Base-by-base conservation (phyloP, 2,329 filamentous ascomycete species). In the Epichloe aotearoae region DNA sequence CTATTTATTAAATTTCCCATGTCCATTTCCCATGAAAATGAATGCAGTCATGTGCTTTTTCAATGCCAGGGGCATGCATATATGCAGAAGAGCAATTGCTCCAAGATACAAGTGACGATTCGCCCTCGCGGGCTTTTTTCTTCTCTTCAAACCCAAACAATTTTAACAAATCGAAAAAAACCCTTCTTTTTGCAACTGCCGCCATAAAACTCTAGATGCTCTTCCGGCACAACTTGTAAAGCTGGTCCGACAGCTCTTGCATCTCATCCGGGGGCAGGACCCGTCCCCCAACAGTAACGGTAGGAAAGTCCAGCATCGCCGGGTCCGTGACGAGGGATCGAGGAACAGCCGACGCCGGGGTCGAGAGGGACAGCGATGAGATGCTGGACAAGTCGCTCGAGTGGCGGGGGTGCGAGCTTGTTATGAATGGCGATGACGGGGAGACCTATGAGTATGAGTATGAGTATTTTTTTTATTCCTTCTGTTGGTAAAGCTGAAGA, bases 341-440 rank as follows among this genome's bases (percentile, higher is more conserved):
- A 2, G 50, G 46, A 14, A 48, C 46, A 8, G 33, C 39, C 12
- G 40, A 49, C 6, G 20, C 12, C 17, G 34, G 30, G 3, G 37
- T 37, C 10, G 50, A 33, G 17, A 51, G 50, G 15, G 40, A 51
- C 33, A 48, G 46, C 7, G 40, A 38, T 3, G 50, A 51, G 20
- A 51, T 45, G 41, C 41, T 51, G 36, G 50, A 51, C 19, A 49
- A 26, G 40, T 48, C 46, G 46, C 34, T 40, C 6, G 33, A 47
- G 23, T 30, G 46, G n/a, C 50, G 46, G 15, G 34, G 46, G 3
- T 47, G 34, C 2, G 45, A 17, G 10, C 17, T 33, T 3, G 46
- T 45, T 5, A 48, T 12, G n/a, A 49, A 45, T 3, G 50, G 15
- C 3, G 50, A 17, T 19, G 50, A 51, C 4, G 50, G 50, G 2